Evolutionary conservation across 2,329 filamentous ascomycete genomes (phyloP).

Genomic region (Paecilomyces fulvus): DNA sequence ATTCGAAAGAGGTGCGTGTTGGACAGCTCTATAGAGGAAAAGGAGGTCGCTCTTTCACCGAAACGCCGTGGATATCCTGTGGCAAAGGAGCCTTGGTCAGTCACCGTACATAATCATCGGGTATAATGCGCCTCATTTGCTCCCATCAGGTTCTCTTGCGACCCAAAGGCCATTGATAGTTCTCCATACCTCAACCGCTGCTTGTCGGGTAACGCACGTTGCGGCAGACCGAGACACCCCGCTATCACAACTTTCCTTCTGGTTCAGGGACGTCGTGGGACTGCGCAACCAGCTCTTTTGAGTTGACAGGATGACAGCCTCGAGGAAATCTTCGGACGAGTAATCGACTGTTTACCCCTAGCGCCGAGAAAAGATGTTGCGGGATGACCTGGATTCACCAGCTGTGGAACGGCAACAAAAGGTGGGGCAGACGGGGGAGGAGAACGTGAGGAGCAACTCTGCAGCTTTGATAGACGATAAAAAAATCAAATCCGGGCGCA

Average conservation of each 20-base stretch:
- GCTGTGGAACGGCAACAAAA: not conserved
- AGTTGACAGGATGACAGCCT: not conserved
- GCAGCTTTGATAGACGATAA: not conserved
- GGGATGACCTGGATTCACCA: not conserved
- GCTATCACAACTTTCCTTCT: not conserved
- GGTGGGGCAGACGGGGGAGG: constrained; percentile 1
- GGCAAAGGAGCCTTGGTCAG: not conserved
- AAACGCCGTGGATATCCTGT: not conserved
- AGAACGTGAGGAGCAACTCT: not conserved
- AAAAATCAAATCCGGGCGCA: not conserved
- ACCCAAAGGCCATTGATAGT: not conserved
- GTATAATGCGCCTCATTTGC: not conserved
- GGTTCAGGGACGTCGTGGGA: not conserved
- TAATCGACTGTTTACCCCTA: not conserved
- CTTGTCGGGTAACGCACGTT: not conserved
- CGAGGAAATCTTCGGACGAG: not conserved
- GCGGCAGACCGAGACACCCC: not conserved
- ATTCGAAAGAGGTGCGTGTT: not conserved
- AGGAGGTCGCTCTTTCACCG: not conserved
- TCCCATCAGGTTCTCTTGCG: not conserved
- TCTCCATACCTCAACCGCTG: not conserved
- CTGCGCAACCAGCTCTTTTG: not conserved
- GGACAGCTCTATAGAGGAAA: not conserved
- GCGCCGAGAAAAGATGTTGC: not conserved
- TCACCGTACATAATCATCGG: not conserved